These are phyloP conservation scores for Nicotiana tomentosiformis DNA, from an alignment of 257 asterid species.

Conservation along the genomic window DNA sequence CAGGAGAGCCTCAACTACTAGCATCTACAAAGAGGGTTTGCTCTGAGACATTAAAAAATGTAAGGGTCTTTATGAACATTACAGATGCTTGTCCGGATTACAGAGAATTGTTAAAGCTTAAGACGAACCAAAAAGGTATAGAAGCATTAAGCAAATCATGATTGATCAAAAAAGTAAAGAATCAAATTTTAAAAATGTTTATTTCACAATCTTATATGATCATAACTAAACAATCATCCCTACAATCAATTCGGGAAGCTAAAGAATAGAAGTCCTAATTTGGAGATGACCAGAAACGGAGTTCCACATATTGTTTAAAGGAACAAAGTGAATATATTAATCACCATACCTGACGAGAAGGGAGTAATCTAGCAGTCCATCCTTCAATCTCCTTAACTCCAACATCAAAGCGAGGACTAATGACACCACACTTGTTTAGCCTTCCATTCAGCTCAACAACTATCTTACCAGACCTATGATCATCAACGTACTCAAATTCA, in stretches of 20 bases:
- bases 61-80: neutral
- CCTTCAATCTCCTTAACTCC: constrained; percentile 35
- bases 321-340: neutral
- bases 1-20: neutral
- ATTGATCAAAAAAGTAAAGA: neutral
- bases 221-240: neutral
- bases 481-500: constrained; percentile 34
- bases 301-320: neutral
- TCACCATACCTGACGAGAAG: constrained; percentile 30
- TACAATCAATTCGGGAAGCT: neutral
- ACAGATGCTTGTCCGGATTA: neutral
- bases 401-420: constrained; percentile 35
- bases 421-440: constrained; percentile 36
- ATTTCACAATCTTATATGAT: neutral
- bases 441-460: constrained; percentile 35
- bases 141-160: neutral
- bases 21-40: neutral
- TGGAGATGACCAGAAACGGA: neutral
- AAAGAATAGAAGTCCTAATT: neutral
- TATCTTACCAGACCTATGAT: constrained; percentile 37
- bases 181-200: neutral
- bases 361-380: constrained; percentile 38
- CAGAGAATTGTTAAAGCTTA: neutral
- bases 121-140: neutral
- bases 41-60: neutral